A percentile compares a stretch with the other conserved stretches of the same genome.
phyloP scores from a whole-genome alignment of 176 grass and related monocot species.

The Thinopyrum elongatum region DNA sequence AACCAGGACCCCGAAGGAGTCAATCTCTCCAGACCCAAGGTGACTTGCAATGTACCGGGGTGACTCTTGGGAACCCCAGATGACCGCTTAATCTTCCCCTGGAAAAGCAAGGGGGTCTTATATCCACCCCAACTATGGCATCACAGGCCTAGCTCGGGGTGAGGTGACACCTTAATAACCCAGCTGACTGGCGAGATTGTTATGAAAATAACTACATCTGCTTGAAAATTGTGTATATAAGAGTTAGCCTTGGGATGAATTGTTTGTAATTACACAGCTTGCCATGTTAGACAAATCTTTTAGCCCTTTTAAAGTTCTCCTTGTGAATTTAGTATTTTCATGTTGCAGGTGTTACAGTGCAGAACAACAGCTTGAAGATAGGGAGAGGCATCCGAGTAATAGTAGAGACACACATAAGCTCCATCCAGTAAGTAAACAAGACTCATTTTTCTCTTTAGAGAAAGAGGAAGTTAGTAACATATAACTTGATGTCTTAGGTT shows the following conservation, averaged over 20 bases:
- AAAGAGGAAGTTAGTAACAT: constrained; percentile 9
- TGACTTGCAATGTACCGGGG: neutral
- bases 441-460: neutral
- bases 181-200: neutral
- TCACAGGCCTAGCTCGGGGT: neutral
- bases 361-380: constrained; percentile 78
- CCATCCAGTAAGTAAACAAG: constrained; percentile 60
- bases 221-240: neutral
- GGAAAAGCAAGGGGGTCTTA: neutral
- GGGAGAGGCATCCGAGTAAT: constrained; percentile 75
- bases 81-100: neutral
- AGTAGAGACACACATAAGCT: constrained; percentile 80
- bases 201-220: neutral
- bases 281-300: neutral
- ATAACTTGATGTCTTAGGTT: constrained; percentile 52
- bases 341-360: constrained; percentile 69
- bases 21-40: constrained; percentile 1
- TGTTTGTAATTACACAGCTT: neutral
- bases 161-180: neutral
- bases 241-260: neutral
- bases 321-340: constrained; percentile 23
- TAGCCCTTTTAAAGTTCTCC: neutral
- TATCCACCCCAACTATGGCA: neutral
- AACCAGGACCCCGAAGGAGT: neutral
- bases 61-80: neutral